Evolutionary conservation across 1,284 basidiomycete species (phyloP), one percentile per base, ranked within the genome.

Genomic region (Schizopora paradoxa): DNA sequence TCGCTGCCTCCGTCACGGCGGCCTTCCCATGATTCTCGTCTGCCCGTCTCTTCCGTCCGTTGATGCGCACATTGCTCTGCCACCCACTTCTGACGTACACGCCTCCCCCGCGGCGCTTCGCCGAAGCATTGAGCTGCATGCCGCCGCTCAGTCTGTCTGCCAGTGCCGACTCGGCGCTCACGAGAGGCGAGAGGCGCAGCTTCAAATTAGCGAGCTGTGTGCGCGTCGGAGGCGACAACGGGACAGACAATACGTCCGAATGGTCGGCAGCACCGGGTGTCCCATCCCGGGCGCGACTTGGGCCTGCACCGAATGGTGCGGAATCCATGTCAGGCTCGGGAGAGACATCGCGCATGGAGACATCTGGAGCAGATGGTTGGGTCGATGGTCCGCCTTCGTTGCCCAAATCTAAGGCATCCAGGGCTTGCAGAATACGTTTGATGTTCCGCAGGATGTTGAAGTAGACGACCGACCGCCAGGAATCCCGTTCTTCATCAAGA

Each of bases 381-480:
- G 50, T 49, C 2, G 37, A 32, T 25, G 51, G 53, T 23, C 61
- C 59, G 26, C 67, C 79, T 21, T 80, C 79, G 28, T 77, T 70
- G 19, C 62, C 60, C 55, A 85, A 83, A 48, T 79, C 79, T 68
- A 77, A 83, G 1, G 71, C 61, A 47, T 88, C 86, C 35, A 88
- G 68, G 22, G 76, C 79, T 37, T 76, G 69, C 38, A 89, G 72
- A 29, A 90, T 86, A 54, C 82, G 82, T 51, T 82, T 81, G 55
- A 90, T 68, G 23, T 85, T 84, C 51, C 79, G 82, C 39, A 85
- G 76, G 56, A 89, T 75, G 64, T 89, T 89, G 67, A 86, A 86
- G 63, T 83, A 87, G 34, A 90, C 77, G 51, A 90, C 85, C n/a
- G 80, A 78, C 40, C 81, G 77, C 86, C 86, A 90, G 19, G 86